Percentiles rank a stretch among this genome's conserved stretches.
Evolutionary conservation across 2,329 filamentous ascomycete species (phyloP).

Genomic region (Fusarium sp.): DNA sequence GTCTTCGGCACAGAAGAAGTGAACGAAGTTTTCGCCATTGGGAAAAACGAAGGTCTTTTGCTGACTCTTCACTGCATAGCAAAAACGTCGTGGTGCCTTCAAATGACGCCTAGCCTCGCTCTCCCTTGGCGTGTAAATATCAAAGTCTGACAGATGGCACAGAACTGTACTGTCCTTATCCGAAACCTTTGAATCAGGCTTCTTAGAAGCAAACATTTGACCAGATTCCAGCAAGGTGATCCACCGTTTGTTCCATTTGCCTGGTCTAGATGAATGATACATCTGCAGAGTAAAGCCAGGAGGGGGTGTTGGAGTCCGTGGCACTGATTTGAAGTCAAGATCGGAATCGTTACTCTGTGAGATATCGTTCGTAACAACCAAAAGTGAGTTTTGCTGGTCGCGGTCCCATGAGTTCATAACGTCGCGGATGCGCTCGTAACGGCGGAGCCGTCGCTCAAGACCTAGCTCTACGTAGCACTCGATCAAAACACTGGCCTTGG

Average conservation of each 20-base stretch:
- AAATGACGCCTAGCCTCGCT: conserved; percentile 76
- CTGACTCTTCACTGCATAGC: conserved; percentile 91
- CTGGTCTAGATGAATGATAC: conserved; percentile 82
- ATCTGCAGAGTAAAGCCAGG: conserved; percentile 75
- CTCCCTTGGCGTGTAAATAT: conserved; percentile 83
- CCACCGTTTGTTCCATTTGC: conserved; percentile 90
- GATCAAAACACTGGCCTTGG: conserved; percentile 75
- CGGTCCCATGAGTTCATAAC: conserved; percentile 93
- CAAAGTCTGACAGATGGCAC: conserved; percentile 91
- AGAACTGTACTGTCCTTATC: conserved; percentile 77
- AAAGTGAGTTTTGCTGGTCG: conserved; percentile 79
- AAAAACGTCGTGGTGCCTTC: conserved; percentile 85
- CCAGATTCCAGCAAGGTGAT: conserved; percentile 80
- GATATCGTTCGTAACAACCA: conserved; percentile 71
- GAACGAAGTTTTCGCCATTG: conserved; percentile 85
- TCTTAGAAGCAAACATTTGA: conserved; percentile 79
- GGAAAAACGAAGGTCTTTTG: conserved; percentile 88
- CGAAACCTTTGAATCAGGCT: conserved; percentile 65
- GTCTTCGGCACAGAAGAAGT: conserved; percentile 90
- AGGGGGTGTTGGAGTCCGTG: conserved; percentile 69
- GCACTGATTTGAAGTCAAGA: conserved; percentile 74
- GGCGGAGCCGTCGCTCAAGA: conserved; percentile 83
- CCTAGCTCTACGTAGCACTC: conserved; percentile 82
- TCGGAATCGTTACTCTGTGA: conserved; percentile 67
- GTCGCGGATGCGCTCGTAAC: conserved; percentile 87